phyloP scores from a whole-genome alignment of 768 basidiomycete species.

The Daedaleopsis nitida region DNA sequence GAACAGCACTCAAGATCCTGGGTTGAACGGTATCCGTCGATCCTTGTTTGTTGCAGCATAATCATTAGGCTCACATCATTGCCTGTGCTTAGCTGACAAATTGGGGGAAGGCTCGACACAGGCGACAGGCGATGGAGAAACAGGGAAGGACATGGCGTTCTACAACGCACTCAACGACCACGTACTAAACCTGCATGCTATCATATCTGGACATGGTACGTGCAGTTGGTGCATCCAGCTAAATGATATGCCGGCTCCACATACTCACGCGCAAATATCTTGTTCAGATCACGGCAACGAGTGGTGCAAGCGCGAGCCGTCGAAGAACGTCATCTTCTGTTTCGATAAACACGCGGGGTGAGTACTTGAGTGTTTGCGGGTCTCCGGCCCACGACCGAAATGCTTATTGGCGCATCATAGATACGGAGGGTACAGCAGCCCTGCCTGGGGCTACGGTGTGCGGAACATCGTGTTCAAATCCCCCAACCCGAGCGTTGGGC shows the following conservation, averaged over 20 bases:
- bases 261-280: no score
- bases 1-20: conserved; percentile 44
- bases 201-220: conserved; percentile 73
- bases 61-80: neutral
- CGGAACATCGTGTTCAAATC: conserved; percentile 64
- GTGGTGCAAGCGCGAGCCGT: conserved; percentile 73
- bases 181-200: conserved; percentile 65
- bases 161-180: conserved; percentile 61
- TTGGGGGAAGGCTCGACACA: conserved; percentile 63
- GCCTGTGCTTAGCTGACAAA: conserved; percentile 44
- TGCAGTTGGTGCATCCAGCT: neutral
- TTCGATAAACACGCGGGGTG: conserved; percentile 80
- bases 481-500: conserved; percentile 41
- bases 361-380: conserved; percentile 9
- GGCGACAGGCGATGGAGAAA: conserved; percentile 40
- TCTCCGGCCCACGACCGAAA: neutral
- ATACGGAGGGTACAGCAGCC: conserved; percentile 62
- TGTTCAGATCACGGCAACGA: conserved; percentile 72
- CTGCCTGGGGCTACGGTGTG: conserved; percentile 65
- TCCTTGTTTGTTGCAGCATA: neutral
- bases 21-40: conserved; percentile 39
- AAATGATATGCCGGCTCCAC: no score
- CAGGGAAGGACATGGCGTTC: conserved; percentile 58
- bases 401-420: conserved; percentile 33
- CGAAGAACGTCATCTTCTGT: conserved; percentile 67